Evolutionary conservation across 192 early-diverging fungal species (phyloP).

Genomic region (Backusella tarrabulga): DNA sequence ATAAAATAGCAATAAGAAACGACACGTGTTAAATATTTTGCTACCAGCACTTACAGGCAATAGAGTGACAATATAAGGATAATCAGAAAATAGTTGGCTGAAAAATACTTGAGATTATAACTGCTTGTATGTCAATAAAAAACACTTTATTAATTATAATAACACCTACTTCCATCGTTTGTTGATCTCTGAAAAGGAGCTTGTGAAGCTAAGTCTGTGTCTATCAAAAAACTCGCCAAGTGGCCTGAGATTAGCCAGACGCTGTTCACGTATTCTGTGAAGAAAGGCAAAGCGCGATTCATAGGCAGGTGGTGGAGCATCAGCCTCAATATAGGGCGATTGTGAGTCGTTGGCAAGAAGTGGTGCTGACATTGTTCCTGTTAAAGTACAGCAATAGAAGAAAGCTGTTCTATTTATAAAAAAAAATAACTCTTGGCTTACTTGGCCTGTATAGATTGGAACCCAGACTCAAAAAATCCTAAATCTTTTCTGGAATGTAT

Average conservation of each 20-base stretch:
- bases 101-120: constrained; percentile 60
- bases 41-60: constrained; percentile 41
- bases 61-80: constrained; percentile 54
- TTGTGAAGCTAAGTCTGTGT: constrained; percentile 46
- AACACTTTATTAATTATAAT: neutral
- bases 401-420: neutral
- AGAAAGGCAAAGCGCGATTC: constrained; percentile 44
- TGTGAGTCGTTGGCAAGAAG: constrained; percentile 17
- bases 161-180: constrained; percentile 33
- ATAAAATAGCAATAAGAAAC: neutral
- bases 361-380: constrained; percentile 11
- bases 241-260: constrained; percentile 49
- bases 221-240: constrained; percentile 55
- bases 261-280: constrained; percentile 44
- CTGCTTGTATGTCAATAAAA: constrained; percentile 24
- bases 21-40: neutral
- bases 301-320: constrained; percentile 16
- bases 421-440: neutral
- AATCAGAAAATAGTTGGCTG: constrained; percentile 60
- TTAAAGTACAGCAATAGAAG: neutral
- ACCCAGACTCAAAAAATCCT: neutral
- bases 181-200: constrained; percentile 29
- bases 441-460: neutral
- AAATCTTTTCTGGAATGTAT: neutral
- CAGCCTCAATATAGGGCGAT: constrained; percentile 11